A percentile compares a stretch with the other conserved stretches of the same genome.
Evolutionary conservation across 140 eudicot genomes (phyloP).

Genomic region (Stevia rebaudiana): DNA sequence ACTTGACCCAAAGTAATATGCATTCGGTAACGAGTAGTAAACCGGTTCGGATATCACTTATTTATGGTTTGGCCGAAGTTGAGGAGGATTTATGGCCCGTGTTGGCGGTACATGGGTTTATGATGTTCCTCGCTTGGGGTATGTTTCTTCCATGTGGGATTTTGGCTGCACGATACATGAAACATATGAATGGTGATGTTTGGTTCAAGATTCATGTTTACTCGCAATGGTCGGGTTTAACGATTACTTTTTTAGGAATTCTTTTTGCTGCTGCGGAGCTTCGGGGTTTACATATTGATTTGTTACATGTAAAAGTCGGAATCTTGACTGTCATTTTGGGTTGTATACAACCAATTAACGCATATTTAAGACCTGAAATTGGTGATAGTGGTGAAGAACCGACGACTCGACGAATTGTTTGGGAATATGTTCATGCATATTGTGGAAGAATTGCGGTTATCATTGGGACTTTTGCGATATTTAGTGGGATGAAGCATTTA

Average conservation of each 20-base stretch:
- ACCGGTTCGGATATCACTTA: conserved; percentile 71
- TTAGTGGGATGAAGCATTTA: conserved; percentile 82
- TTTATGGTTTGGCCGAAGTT: conserved; percentile 80
- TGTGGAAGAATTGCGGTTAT: conserved; percentile 62
- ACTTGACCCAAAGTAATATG: conserved; percentile 74
- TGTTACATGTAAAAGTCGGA: conserved; percentile 77
- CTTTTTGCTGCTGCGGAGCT: conserved; percentile 96
- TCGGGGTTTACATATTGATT: conserved; percentile 52
- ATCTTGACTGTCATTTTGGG: conserved; percentile 56
- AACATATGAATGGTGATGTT: conserved; percentile 72
- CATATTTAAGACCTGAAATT: conserved; percentile 72
- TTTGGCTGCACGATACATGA: conserved; percentile 75
- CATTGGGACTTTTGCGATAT: conserved; percentile 58
- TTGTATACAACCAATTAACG: conserved; percentile 68
- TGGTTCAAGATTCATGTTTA: conserved; percentile 80
- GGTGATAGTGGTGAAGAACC: conserved; percentile 46
- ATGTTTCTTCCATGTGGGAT: conserved; percentile 83
- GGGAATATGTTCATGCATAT: conserved; percentile 76
- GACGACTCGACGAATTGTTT: conserved; percentile 44
- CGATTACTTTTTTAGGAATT: conserved; percentile 71
- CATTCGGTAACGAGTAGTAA: conserved; percentile 72
- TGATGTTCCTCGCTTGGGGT: conserved; percentile 99
- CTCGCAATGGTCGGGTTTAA: conserved; percentile 80
- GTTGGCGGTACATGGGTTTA: conserved; percentile 84
- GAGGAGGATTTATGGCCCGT: conserved; percentile 89